Percentiles rank a stretch among this genome's conserved stretches.
phyloP scores from a whole-genome alignment of 2,329 filamentous ascomycete genomes.

The Lasiodiplodia hormozganensis region DNA sequence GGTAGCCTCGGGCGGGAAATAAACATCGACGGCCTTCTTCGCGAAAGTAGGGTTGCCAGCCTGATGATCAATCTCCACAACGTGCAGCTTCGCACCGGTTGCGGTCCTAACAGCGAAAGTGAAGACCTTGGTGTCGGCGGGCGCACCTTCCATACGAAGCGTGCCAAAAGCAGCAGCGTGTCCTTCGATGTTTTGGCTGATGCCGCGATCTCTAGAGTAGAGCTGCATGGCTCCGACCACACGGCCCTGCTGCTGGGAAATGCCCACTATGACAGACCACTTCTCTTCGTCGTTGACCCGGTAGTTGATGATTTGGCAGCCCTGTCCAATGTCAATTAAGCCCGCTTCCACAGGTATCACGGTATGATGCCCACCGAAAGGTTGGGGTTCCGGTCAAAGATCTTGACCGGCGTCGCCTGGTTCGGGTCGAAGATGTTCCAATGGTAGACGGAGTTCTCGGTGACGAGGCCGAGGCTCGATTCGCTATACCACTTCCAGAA shows the following conservation, averaged over 20 bases:
- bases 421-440: constrained; percentile 94
- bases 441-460: constrained; percentile 89
- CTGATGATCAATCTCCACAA: constrained; percentile 96
- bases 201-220: constrained; percentile 93
- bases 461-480: constrained; percentile 85
- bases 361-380: constrained; percentile 69
- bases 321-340: constrained; percentile 56
- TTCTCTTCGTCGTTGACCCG: constrained; percentile 93
- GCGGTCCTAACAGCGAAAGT: constrained; percentile 93
- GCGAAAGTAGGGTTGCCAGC: constrained; percentile 86
- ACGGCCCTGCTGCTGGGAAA: constrained; percentile 89
- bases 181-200: constrained; percentile 97
- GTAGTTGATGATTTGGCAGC: constrained; percentile 99
- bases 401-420: constrained; percentile 79
- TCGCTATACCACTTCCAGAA: constrained; percentile 99
- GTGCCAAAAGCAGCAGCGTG: constrained; percentile 95
- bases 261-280: constrained; percentile 98
- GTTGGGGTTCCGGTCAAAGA: constrained; percentile 94
- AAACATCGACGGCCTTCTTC: constrained; percentile 97
- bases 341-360: neutral
- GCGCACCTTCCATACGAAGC: constrained; percentile 84
- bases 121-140: constrained; percentile 92
- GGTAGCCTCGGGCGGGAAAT: constrained; percentile 92
- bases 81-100: constrained; percentile 91
- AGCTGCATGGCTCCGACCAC: constrained; percentile 97